Evolutionary conservation across 768 basidiomycete genomes (phyloP).

Genomic region (Lactarius evosmus): DNA sequence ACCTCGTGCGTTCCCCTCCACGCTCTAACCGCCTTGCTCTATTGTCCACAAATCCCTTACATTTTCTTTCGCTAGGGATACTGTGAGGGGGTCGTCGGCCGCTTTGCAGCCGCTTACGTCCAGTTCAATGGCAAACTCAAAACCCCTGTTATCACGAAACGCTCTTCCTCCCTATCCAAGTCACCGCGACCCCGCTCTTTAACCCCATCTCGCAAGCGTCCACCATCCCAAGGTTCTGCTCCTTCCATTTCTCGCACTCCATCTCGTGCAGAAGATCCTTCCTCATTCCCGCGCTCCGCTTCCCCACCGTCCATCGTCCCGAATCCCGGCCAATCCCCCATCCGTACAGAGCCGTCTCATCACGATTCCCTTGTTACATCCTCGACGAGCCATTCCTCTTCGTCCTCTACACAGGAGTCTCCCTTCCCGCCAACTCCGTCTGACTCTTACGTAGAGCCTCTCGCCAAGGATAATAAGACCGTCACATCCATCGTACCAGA

Average conservation of each 20-base stretch:
- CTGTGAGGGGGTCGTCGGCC: conserved; percentile 84
- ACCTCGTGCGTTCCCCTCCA: conserved; percentile 50
- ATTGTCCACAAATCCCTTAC: neutral
- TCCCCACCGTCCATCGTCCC: conserved; percentile 8
- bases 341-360: neutral
- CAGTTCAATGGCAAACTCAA: conserved; percentile 73
- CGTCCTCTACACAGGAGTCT: conserved; percentile 33
- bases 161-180: conserved; percentile 41
- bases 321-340: neutral
- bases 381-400: conserved; percentile 33
- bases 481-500: neutral
- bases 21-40: neutral
- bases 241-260: conserved; percentile 25
- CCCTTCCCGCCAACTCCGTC: conserved; percentile 30
- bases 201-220: conserved; percentile 28
- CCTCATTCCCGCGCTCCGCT: conserved; percentile 1
- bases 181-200: conserved; percentile 33
- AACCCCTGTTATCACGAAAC: conserved; percentile 74
- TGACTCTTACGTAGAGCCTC: conserved; percentile 19
- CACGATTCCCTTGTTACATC: conserved; percentile 22
- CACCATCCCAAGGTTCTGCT: conserved; percentile 32
- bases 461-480: conserved; percentile 7
- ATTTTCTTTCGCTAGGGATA: conserved; percentile 52
- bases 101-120: conserved; percentile 62
- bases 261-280: conserved; percentile 20